Conservation (phyloP, 768 basidiomycete species). For the Rhizopogon vesiculosus region DNA sequence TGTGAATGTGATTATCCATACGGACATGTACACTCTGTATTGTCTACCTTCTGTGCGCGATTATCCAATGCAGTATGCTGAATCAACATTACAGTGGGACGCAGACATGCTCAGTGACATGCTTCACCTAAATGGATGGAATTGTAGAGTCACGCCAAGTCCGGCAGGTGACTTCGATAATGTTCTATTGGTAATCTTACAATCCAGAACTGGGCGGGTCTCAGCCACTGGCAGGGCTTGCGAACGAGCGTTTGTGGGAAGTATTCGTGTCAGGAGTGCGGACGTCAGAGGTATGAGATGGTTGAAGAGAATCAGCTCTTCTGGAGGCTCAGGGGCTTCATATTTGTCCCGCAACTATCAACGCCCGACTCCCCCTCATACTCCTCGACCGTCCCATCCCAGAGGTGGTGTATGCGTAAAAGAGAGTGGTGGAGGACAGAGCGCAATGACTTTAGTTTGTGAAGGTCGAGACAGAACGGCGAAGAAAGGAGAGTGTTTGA, state of each 20-base stretch:
- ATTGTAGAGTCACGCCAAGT: conserved; percentile 20
- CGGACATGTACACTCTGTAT: not conserved
- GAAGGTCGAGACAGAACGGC: conserved; percentile 8
- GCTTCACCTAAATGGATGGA: not conserved
- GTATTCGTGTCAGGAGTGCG: not conserved
- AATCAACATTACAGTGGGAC: too few relatives aligned
- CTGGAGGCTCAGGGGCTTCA: not conserved
- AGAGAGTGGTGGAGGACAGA: conserved; percentile 21
- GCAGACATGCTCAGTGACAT: too few relatives aligned
- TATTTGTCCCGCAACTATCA: conserved; percentile 5
- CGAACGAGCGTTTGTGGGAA: not conserved
- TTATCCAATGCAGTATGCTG: not conserved
- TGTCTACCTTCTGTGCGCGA: not conserved
- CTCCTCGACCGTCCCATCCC: conserved; percentile 11
- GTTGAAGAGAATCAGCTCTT: conserved; percentile 1
- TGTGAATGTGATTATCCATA: not conserved
- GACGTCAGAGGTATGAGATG: not conserved
- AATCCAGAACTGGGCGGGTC: not conserved
- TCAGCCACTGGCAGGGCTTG: not conserved
- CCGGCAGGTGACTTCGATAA: conserved; percentile 10
- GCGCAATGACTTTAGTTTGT: conserved; percentile 16
- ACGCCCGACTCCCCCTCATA: conserved; percentile 21
- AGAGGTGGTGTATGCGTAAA: conserved; percentile 23
- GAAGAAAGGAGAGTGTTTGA: not conserved
- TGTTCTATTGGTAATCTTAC: conserved; percentile 11